phyloP scores from a whole-genome alignment of 768 basidiomycete genomes.

The Tulasnella sp. region DNA sequence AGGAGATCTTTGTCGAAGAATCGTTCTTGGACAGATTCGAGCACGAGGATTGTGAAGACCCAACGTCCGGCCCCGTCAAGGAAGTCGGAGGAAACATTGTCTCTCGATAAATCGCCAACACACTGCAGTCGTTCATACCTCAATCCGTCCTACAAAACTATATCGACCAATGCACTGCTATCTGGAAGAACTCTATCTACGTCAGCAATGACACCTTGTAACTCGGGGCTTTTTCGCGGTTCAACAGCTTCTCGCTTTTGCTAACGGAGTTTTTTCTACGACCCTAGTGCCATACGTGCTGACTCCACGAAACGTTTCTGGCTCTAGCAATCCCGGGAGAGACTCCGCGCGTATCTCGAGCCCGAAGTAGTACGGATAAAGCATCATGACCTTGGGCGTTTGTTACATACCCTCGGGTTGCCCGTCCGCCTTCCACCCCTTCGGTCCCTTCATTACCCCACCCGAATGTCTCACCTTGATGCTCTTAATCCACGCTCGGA shows the following conservation, averaged over 20 bases:
- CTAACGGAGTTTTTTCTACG: background rate
- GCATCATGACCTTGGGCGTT: constrained; percentile 59
- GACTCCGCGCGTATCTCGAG: constrained; percentile 61
- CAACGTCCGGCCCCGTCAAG: constrained; percentile 22
- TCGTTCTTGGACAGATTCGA: constrained; percentile 19
- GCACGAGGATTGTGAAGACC: constrained; percentile 1
- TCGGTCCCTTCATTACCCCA: background rate
- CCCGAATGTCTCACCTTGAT: background rate
- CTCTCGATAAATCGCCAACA: background rate
- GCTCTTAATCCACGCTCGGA: constrained; percentile 5
- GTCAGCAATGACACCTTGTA: constrained; percentile 48
- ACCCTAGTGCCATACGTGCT: constrained; percentile 52
- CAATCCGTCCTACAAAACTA: constrained; percentile 46
- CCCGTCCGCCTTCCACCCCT: background rate
- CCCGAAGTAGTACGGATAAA: constrained; percentile 56
- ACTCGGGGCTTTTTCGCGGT: background rate
- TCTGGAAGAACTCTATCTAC: constrained; percentile 59
- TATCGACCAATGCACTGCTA: constrained; percentile 54
- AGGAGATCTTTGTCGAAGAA: constrained; percentile 8
- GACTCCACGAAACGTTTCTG: constrained; percentile 55
- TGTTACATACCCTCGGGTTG: constrained; percentile 62
- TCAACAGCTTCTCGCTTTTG: background rate
- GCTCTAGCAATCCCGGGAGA: constrained; percentile 56
- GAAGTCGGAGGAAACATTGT: background rate
- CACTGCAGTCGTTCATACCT: no score